Conservation (phyloP, 148 eudicot genomes). For the Cornus kousa region DNA sequence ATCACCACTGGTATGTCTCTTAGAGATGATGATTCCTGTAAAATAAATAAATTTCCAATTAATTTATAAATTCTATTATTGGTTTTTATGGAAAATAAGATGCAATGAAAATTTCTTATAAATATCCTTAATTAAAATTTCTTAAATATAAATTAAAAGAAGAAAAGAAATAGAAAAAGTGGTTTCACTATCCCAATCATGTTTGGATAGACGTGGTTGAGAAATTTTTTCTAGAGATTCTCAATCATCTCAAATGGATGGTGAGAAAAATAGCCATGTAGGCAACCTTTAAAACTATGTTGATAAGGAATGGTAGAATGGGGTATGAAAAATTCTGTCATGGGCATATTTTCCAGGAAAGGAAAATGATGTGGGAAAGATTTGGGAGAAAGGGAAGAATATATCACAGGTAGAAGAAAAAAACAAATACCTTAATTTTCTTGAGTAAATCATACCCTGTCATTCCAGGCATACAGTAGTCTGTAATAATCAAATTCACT, state of each 20-base stretch:
- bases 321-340: not conserved
- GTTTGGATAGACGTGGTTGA: not conserved
- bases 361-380: slow-evolving; percentile 11
- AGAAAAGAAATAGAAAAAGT: not conserved
- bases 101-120: no score
- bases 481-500: slow-evolving; percentile 90
- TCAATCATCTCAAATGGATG: slow-evolving; percentile 19
- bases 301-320: not conserved
- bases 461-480: slow-evolving; percentile 98
- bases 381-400: slow-evolving; percentile 6
- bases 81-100: not conserved
- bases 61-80: not conserved
- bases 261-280: slow-evolving; percentile 16
- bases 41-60: slow-evolving; percentile 12
- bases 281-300: not conserved
- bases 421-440: slow-evolving; percentile 75
- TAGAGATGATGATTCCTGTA: slow-evolving; percentile 82
- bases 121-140: no score
- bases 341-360: slow-evolving; percentile 24
- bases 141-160: no score
- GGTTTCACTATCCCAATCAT: not conserved
- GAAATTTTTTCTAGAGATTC: slow-evolving; percentile 18
- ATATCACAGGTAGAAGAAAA: not conserved
- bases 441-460: slow-evolving; percentile 97
- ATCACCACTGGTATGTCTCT: slow-evolving; percentile 91